A percentile compares a stretch with the other conserved stretches of the same genome.
Evolutionary conservation across 75 land plant genomes (phyloP).

Genomic region (Selaginella moellendorffii): DNA sequence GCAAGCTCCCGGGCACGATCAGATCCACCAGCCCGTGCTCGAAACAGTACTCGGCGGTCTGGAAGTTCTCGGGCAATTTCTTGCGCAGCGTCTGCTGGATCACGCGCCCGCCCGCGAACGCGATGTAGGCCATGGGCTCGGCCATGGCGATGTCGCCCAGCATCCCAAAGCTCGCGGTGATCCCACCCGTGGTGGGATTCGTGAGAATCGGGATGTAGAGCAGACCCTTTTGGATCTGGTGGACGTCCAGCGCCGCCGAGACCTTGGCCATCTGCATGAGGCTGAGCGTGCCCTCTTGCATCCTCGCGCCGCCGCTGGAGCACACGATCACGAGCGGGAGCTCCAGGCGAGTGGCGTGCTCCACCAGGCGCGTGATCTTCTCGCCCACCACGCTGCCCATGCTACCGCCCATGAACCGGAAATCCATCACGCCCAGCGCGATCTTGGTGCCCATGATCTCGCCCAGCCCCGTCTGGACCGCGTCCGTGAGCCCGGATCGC

Average conservation of each 20-base stretch:
- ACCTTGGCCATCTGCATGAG: slow-evolving; percentile 28
- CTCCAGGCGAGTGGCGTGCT: slow-evolving; percentile 7
- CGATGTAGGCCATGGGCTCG: slow-evolving; percentile 17
- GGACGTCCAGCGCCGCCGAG: slow-evolving; percentile 4
- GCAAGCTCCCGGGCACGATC: not conserved
- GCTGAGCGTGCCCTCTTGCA: slow-evolving; percentile 24
- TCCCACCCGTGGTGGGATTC: slow-evolving; percentile 16
- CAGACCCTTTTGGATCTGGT: slow-evolving; percentile 10
- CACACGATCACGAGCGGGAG: slow-evolving; percentile 16
- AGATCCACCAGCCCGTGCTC: not conserved
- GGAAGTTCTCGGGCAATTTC: not conserved
- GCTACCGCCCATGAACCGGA: slow-evolving; percentile 22
- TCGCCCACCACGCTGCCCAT: slow-evolving; percentile 15
- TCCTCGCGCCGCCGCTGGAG: slow-evolving; percentile 18
- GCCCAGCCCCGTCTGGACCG: slow-evolving; percentile 11
- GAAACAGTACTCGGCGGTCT: not conserved
- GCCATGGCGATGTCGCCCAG: slow-evolving; percentile 16
- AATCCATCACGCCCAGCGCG: slow-evolving; percentile 16
- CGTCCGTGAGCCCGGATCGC: slow-evolving; percentile 4
- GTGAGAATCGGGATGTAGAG: slow-evolving; percentile 19
- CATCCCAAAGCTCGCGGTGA: slow-evolving; percentile 25
- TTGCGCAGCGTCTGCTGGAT: slow-evolving; percentile 8
- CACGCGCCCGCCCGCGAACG: slow-evolving; percentile 16
- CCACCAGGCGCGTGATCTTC: slow-evolving; percentile 12
- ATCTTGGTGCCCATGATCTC: slow-evolving; percentile 2